Base-by-base conservation (phyloP, 306 rosid genomes). In the Fragaria nilgerrensis region DNA sequence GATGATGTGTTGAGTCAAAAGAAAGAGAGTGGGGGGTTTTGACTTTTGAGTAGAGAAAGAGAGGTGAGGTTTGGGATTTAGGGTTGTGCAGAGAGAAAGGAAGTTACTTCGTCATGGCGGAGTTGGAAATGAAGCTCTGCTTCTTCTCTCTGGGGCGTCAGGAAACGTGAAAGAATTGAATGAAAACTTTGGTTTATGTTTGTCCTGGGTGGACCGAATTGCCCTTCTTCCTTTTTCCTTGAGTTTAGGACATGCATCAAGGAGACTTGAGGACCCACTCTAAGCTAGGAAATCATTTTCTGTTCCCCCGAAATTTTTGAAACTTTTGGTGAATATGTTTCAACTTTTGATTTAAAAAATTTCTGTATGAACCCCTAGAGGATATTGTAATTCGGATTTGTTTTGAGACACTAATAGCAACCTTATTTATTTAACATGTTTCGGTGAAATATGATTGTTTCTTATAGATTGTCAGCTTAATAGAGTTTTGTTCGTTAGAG, bases 21-120 rank as follows among this genome's bases (percentile, higher is more conserved):
- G 27, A 7, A 52, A 52, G 59, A 20, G 56, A 53, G 43, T 1
- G 45, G 2, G 27, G 45, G 53, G 66, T 48, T 58, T 66, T 59
- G 62, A 12, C 36, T 32, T 32, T 32, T 32, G 36, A 29, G 63
- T 58, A 63, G 69, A 11, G 27, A 7, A 20, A 52, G 29, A 72
- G 56, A 53, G 45, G 20, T 44, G 78, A 44, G 67, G 58, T 82
- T 77, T 81, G 75, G 63, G 71, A 62, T 74, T 25, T 56, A 85
- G 77, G 84, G 72, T 78, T 86, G 68, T 45, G 77, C 43, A 2
- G 36, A 65, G 49, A 66, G 52, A 25, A 75, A 72, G 37, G 70
- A 44, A 62, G 73, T 53, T 36, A 62, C 11, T 73, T 68, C 83
- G 25, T 72, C 85, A 83, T 83, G 87, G 87, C 82, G 84, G 78